Base-by-base conservation (phyloP, 768 basidiomycete species). In the Candolleomyces efflorescens region DNA sequence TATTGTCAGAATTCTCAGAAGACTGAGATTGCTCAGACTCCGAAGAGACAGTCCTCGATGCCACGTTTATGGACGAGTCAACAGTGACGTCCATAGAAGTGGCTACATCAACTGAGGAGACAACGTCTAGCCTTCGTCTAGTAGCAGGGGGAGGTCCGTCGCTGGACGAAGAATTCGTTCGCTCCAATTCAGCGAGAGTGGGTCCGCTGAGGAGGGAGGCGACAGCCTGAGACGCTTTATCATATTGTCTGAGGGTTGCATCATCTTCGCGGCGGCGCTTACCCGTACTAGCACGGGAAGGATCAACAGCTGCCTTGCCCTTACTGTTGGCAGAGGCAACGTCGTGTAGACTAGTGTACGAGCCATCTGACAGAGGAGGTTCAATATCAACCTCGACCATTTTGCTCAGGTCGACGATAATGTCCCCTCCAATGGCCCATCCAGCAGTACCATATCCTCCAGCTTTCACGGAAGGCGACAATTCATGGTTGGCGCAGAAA, bases 361-460 rank as follows among this genome's bases (percentile, higher is more conserved):
- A 76, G 13, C 78, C 82, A 44, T 79, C 79, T 11, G 61, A 65
- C 12, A 68, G 71, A 17, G 89, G 88, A 6, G 76, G 64, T 65
- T 90, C 89, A 54, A 93, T 84, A 32, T 85, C 81, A 39, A 90
- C 75, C 38, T 87, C 85, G 53, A 77, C 75, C 51, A 97, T 73
- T 63, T 79, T 82, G 64, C 79, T 82, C 49, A 96, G 72, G 72
- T 96, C 94, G 62, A 95, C 71, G 65, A 96, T 85, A 56, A 96
- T 76, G 64, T 95, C 88, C 38, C 94, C 94, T 15, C 85, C 85
- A 54, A 95, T 82, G 48, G 91, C 84, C 89, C 92, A 93, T 1
- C 92, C 94, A 10, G 87, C 91, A 1, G 90, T 94, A 5, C 93
- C 94, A 67, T 90, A 94, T 0, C 94, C 94, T 23, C 94, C 94